Base-by-base conservation (phyloP, 1,284 basidiomycete species). In the Trichosporon ovoides region DNA sequence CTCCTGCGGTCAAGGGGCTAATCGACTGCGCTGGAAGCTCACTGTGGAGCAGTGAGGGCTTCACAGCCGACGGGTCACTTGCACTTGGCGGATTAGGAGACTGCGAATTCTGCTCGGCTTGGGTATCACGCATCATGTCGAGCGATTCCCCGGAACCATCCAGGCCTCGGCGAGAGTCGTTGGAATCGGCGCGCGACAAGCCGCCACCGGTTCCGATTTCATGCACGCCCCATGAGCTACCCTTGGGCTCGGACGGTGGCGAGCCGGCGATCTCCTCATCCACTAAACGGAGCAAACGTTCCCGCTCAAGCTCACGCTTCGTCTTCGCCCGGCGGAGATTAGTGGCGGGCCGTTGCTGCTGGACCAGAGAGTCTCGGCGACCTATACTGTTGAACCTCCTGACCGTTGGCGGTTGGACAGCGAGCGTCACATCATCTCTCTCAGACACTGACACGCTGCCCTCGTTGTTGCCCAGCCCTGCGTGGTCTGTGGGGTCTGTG, bases 231-330 rank as follows among this genome's bases (percentile, higher is more conserved):
- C 62, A 65, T 11, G 58, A 57, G 11, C 9, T 31, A 22, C 57
- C 56, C 3, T 53, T 54, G 3, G 58, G 49, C 14, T 49, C 56
- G 16, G 52, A 20, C 22, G 34, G 18, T 20, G 34, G 52, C 6
- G 70, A 22, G n/a, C 58, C 59, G 3, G 62, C 62, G 37, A 76
- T 63, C 36, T 74, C 69, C 43, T 75, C 69, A 37, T 72, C 73
- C 12, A 75, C 68, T 66, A 71, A 63, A 22, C 65, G 67, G 62
- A 78, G 74, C 49, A 78, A 58, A 37, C 68, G 65, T 50, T 78
- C 75, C 14, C 76, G 59, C 61, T 77, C 74, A 20, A 69, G 64
- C 56, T 78, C 76, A 16, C 75, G 66, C 61, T 74, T 74, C 7
- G 72, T 75, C 61, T 73, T 75, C 20, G 61, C 51, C 5, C 66